Evolutionary conservation across 768 basidiomycete genomes (phyloP), one percentile per base, ranked within the genome.

Genomic region (Rhodosporidiobolus sp.): DNA sequence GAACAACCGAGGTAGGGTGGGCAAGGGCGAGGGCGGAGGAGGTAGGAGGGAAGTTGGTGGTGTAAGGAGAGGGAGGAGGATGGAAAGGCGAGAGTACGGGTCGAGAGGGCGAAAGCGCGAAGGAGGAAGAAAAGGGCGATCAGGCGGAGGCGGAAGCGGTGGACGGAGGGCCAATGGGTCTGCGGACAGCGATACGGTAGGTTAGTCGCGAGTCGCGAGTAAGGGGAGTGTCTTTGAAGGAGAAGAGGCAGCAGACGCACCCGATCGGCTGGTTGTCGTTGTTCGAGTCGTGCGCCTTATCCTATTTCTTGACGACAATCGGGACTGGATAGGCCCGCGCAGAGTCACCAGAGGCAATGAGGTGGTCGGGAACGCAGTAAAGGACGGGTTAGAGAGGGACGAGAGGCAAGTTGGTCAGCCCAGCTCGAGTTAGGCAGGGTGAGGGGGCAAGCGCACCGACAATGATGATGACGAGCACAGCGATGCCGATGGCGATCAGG

Each of bases 391-490:
- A n/a, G n/a, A n/a, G 26, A 14, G 22, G 28, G 30, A 16, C 3
- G 19, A 4, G 19, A 48, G 8, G 48, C 28, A 26, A n/a, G 5
- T 19, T 14, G 28, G 38, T 43, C 2, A 24, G 32, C 0, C 14
- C 11, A 20, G 22, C 46, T 17, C 43, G n/a, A n/a, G n/a, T n/a
- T n/a, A 6, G 4, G 11, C 11, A 14, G 45, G 26, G 20, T 10
- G 59, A 22, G 28, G 28, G 32, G 12, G 54, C 28, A 48, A 32
- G 24, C 77, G 49, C 54, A 78, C 78, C 92, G 77, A 98, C 89
- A 80, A 99, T 95, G 84, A 99, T 94, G 81, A 94, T 85, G 77
- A 97, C 86, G 80, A 99, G 90, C 67, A 99, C 87, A 60, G 86
- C 86, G 78, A 99, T 89, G 65, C 90, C 92, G 57, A 90, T 85